These are phyloP conservation scores for Agarophyton chilense DNA, from an alignment of 23 red algal genomes.

Conservation along the genomic window DNA sequence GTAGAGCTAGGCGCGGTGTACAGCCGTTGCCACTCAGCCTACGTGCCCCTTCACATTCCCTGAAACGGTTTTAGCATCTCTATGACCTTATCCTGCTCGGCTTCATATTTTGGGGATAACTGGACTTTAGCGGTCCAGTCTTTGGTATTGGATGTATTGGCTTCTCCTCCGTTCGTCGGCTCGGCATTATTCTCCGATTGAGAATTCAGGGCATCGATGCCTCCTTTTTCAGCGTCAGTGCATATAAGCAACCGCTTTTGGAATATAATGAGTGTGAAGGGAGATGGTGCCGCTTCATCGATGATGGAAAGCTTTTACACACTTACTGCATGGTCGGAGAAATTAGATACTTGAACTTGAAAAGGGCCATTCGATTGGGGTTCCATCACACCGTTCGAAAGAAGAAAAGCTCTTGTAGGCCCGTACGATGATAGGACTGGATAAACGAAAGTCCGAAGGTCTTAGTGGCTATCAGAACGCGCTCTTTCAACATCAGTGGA, in stretches of 20 bases:
- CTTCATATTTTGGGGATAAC: neutral
- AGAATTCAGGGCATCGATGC: neutral
- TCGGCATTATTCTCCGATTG: neutral
- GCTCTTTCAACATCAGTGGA: slow-evolving; percentile 17
- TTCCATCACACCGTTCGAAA: slow-evolving; percentile 28
- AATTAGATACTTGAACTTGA: neutral
- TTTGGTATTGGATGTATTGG: too few species aligned
- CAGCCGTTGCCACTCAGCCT: neutral
- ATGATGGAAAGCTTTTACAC: neutral
- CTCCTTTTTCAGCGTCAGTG: neutral
- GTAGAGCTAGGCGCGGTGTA: slow-evolving; percentile 8
- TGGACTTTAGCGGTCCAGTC: neutral
- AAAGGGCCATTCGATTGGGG: neutral
- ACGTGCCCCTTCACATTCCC: neutral
- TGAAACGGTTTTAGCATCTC: slow-evolving; percentile 1
- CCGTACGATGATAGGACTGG: slow-evolving; percentile 2
- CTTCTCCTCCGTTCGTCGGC: too few species aligned
- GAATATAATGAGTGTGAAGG: neutral
- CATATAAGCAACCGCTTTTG: neutral
- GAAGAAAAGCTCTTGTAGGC: neutral
- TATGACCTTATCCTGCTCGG: neutral
- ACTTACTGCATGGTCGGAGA: neutral
- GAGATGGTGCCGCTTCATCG: neutral
- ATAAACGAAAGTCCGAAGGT: neutral
- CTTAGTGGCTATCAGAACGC: slow-evolving; percentile 1